Base-by-base conservation (phyloP, 176 grass and related monocot species). In the Chrysopogon serrulatus region DNA sequence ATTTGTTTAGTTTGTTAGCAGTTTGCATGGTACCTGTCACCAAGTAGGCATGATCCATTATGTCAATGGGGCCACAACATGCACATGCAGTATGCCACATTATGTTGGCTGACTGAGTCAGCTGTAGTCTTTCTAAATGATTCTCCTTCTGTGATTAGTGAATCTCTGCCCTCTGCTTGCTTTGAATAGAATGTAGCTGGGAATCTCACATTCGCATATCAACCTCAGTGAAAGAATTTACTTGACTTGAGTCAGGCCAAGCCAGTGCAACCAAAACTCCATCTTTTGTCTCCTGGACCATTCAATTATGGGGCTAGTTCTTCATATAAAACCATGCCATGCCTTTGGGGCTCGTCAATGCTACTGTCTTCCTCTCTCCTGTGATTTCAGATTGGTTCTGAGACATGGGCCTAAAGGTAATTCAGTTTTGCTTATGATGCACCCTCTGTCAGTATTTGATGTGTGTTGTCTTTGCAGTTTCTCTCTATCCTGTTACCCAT, bases 351-450 rank as follows among this genome's bases (percentile, higher is more conserved):
- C 43, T 32, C 43, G 24, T 80, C 79, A 87, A 71, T 79, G 71
- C 68, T 85, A 83, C 82, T 81, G 32, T 94, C 89, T 68, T 54
- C 53, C 68, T 78, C 75, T 81, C 78, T 64, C 69, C 85, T 87
- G 68, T 87, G 76, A 65, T 76, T 87, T 71, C 76, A 79, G 62
- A 77, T 87, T 90, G 59, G 34, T 87, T 79, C 66, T 88, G 24
- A 88, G 82, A 90, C 70, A 94, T 94, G 92, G 92, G 81, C n/a
- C 65, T 94, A 76, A 92, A 94, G 90, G 92, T 94, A 87, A 89
- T 57, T 74, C 56, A 51, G 32, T 76, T 87, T 84, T 76, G 43
- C 69, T 90, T 26, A 24, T 63, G 61, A 80, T 69, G 47, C 69
- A 84, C 47, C 32, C 33, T 84, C 67, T 79, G 18, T 83, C 26